Conservation (phyloP, 2,329 filamentous ascomycete genomes). For the Aspergillus amoenus region DNA sequence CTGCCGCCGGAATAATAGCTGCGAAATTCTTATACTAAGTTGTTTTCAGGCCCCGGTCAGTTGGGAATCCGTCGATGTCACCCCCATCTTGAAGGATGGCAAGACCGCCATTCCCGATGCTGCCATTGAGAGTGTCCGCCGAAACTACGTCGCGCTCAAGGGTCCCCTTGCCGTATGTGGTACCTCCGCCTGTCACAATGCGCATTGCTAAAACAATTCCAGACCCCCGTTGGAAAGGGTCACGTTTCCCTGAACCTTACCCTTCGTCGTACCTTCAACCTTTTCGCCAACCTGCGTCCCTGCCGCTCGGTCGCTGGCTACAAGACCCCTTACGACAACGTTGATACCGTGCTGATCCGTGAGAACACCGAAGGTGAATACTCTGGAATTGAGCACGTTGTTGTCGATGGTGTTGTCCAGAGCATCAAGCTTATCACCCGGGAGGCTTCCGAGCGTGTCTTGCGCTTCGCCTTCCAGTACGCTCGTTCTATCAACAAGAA, state of each 20-base stretch:
- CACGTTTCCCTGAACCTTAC: constrained; percentile 99
- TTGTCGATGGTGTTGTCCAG: constrained; percentile 96
- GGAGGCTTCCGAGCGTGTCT: constrained; percentile 90
- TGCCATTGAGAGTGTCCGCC: constrained; percentile 88
- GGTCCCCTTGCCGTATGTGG: constrained; percentile 84
- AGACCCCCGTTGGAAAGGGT: constrained; percentile 96
- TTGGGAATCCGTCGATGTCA: constrained; percentile 97
- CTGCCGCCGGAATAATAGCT: background rate
- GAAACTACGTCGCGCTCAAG: constrained; percentile 97
- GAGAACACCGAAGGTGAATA: constrained; percentile 99
- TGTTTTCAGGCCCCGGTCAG: constrained; percentile 74
- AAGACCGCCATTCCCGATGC: constrained; percentile 92
- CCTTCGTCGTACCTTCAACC: constrained; percentile 98
- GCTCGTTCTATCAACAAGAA: constrained; percentile 88
- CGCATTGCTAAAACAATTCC: constrained; percentile 26
- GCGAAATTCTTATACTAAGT: constrained; percentile 27
- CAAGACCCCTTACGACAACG: constrained; percentile 97
- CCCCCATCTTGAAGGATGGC: constrained; percentile 87
- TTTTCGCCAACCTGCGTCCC: constrained; percentile 97
- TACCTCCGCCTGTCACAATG: background rate
- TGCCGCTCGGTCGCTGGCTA: constrained; percentile 95
- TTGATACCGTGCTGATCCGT: constrained; percentile 96
- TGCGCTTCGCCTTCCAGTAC: constrained; percentile 98
- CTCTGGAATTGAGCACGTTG: constrained; percentile 97
- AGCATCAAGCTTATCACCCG: constrained; percentile 99